Evolutionary conservation across 768 basidiomycete genomes (phyloP).

Genomic region (Suillus subaureus): DNA sequence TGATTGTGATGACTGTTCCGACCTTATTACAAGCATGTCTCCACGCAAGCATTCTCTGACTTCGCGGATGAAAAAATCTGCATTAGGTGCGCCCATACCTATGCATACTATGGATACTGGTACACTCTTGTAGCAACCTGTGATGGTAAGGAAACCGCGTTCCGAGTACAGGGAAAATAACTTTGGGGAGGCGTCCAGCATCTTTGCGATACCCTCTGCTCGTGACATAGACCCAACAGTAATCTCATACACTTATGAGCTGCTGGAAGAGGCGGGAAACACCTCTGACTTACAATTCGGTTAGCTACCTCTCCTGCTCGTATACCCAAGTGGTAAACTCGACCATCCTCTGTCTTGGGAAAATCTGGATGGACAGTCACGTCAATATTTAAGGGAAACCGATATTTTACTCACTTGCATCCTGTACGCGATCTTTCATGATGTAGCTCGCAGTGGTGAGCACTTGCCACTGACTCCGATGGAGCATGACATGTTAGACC

Average conservation of each 20-base stretch:
- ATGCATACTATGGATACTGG: constrained; percentile 78
- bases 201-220: constrained; percentile 57
- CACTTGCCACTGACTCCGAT: neutral
- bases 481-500: neutral
- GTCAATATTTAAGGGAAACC: neutral
- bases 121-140: constrained; percentile 61
- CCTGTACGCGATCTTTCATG: constrained; percentile 65
- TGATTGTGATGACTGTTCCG: constrained; percentile 10
- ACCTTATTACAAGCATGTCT: constrained; percentile 56
- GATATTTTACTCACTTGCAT: constrained; percentile 59
- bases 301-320: constrained; percentile 79
- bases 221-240: constrained; percentile 77
- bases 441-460: neutral
- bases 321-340: constrained; percentile 81
- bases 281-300: constrained; percentile 56
- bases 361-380: constrained; percentile 54
- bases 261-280: constrained; percentile 4
- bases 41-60: constrained; percentile 73
- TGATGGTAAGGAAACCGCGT: constrained; percentile 75
- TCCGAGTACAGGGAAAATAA: constrained; percentile 70
- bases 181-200: constrained; percentile 59
- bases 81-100: constrained; percentile 83
- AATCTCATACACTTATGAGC: constrained; percentile 44
- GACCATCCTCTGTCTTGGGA: constrained; percentile 69
- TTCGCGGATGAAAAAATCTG: constrained; percentile 86